A percentile compares a stretch with the other conserved stretches of the same genome.
Conservation (phyloP, 2,329 filamentous ascomycete genomes). For the Penicillium sp. region DNA sequence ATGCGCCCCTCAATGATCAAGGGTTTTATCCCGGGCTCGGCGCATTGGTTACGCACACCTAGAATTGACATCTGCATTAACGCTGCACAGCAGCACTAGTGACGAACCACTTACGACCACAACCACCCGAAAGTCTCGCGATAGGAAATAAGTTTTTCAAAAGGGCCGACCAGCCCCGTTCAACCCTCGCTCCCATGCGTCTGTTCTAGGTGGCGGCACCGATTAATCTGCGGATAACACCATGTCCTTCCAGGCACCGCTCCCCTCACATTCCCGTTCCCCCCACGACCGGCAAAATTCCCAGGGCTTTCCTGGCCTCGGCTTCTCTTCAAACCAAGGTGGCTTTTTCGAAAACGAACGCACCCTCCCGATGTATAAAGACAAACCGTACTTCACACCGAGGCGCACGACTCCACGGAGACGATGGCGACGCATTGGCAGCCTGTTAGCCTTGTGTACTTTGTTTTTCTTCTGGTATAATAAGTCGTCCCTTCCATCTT, state of each 20-base stretch:
- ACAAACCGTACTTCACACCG: constrained; percentile 77
- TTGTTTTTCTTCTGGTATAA: constrained; percentile 67
- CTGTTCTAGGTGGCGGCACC: constrained; percentile 2
- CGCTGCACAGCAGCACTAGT: not conserved
- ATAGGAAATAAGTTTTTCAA: not conserved
- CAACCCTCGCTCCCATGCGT: constrained; percentile 10
- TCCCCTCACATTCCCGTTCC: constrained; percentile 58
- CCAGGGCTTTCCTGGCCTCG: constrained; percentile 41
- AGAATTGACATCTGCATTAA: not conserved
- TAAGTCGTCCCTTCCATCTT: constrained; percentile 20
- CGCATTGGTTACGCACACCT: not conserved
- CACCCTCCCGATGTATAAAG: constrained; percentile 93
- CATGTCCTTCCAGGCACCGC: constrained; percentile 58
- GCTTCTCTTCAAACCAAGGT: constrained; percentile 56
- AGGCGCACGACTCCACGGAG: constrained; percentile 58
- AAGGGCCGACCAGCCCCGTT: not conserved
- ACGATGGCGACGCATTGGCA: constrained; percentile 64
- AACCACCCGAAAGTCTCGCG: not conserved
- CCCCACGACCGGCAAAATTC: constrained; percentile 61
- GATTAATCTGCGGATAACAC: constrained; percentile 1
- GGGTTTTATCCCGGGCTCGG: not conserved
- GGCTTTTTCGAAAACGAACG: constrained; percentile 63
- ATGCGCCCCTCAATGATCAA: not conserved
- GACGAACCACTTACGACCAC: not conserved
- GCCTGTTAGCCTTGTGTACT: constrained; percentile 55